These are phyloP conservation scores for Claviceps maximensis DNA, from an alignment of 2,329 filamentous ascomycete species.

Conservation along the genomic window DNA sequence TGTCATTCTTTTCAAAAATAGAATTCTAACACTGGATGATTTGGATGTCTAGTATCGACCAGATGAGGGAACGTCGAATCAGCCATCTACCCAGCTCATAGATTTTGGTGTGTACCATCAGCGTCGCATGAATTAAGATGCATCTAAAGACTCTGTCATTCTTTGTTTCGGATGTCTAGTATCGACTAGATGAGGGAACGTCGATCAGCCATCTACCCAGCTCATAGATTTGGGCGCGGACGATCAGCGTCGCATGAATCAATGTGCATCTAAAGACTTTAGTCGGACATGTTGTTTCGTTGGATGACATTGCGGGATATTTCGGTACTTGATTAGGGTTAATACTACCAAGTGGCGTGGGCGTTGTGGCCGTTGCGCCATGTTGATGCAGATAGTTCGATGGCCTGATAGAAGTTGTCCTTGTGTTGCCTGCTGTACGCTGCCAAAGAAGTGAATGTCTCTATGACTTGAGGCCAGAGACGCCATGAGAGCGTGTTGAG, in stretches of 20 bases:
- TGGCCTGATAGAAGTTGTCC: neutral
- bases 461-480: no score
- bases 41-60: neutral
- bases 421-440: no score
- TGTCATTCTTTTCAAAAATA: neutral
- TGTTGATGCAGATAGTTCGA: neutral
- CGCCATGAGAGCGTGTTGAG: no score
- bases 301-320: neutral
- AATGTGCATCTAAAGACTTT: conserved; percentile 14
- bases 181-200: neutral
- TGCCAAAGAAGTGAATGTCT: no score
- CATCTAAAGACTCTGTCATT: conserved; percentile 11
- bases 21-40: neutral
- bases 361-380: neutral
- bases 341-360: neutral
- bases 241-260: conserved; percentile 9
- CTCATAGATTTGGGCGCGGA: conserved; percentile 10
- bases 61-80: neutral
- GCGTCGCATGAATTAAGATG: conserved; percentile 10
- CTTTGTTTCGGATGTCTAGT: neutral
- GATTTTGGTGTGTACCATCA: conserved; percentile 10
- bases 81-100: conserved; percentile 4
- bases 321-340: neutral
- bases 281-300: no score
- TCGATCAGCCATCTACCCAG: neutral